phyloP scores from a whole-genome alignment of 2,329 filamentous ascomycete genomes.

The Clonostachys rhizophaga region DNA sequence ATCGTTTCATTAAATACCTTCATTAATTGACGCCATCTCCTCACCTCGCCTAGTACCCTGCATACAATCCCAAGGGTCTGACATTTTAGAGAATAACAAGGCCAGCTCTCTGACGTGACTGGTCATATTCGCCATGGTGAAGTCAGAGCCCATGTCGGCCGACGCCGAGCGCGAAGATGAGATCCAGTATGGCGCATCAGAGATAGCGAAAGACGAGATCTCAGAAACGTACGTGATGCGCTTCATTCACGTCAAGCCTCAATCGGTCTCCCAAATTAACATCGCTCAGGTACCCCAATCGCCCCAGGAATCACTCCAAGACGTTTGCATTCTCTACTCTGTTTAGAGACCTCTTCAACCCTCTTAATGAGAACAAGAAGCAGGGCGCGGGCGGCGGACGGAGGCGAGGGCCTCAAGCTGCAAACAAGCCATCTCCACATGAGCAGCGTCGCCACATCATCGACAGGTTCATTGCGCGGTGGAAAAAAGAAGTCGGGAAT shows the following conservation, averaged over 20 bases:
- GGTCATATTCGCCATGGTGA: background rate
- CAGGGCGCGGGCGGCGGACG: constrained; percentile 57
- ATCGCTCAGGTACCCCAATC: constrained; percentile 69
- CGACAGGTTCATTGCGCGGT: constrained; percentile 77
- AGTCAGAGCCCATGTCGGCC: constrained; percentile 3
- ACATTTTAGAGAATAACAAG: too few species aligned
- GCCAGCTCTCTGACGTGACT: too few species aligned
- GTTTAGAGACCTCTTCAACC: constrained; percentile 75
- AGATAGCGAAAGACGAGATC: constrained; percentile 33
- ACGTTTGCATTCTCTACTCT: constrained; percentile 82
- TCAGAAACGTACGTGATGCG: constrained; percentile 32
- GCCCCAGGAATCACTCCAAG: constrained; percentile 73
- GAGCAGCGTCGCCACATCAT: constrained; percentile 80
- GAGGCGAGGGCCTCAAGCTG: constrained; percentile 56
- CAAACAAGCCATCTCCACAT: constrained; percentile 59
- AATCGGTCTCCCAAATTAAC: constrained; percentile 8
- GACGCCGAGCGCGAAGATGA: constrained; percentile 44
- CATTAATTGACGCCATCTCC: too few species aligned
- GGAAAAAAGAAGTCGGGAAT: constrained; percentile 82
- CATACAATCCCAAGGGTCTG: too few species aligned
- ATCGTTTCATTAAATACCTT: too few species aligned
- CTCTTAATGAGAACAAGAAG: constrained; percentile 72
- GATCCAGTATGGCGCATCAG: constrained; percentile 39
- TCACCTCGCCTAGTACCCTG: too few species aligned
- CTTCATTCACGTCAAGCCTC: too few species aligned